A percentile compares a stretch with the other conserved stretches of the same genome.
Evolutionary conservation across 495 filamentous ascomycete species (phyloP).

Genomic region (Podospora tetraspora): DNA sequence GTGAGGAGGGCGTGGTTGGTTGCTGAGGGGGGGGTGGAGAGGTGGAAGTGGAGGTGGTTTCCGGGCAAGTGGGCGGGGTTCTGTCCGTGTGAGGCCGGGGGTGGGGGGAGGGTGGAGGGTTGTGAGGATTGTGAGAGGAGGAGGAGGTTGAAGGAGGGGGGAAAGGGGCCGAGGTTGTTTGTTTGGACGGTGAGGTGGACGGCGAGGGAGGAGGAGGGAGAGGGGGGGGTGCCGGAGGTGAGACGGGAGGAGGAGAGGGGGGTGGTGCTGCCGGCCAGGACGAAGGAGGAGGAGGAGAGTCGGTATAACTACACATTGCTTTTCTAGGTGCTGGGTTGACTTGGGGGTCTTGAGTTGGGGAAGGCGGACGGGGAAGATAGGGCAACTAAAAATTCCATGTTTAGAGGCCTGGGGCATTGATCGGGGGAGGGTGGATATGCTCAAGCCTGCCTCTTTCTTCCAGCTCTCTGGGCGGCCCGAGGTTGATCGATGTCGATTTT

Average conservation of each 20-base stretch:
- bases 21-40: neutral
- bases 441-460: neutral
- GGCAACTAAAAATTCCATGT: neutral
- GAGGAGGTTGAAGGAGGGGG: neutral
- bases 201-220: neutral
- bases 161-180: neutral
- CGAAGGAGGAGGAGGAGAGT: neutral
- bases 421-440: neutral
- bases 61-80: neutral
- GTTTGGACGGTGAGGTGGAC: slow-evolving; percentile 6
- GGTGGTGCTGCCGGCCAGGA: neutral
- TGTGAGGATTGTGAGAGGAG: neutral
- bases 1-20: neutral
- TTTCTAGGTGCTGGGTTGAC: neutral
- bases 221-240: neutral
- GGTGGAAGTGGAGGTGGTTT: neutral
- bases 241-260: neutral
- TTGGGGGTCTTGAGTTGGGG: neutral
- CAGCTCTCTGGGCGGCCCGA: too few species aligned
- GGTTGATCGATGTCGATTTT: neutral
- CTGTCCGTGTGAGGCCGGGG: neutral
- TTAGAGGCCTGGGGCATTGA: neutral
- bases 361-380: neutral
- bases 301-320: neutral
- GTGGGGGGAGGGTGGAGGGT: neutral